A percentile compares a stretch with the other conserved stretches of the same genome.
These are phyloP conservation scores for Gossypium ekmanianum DNA, from an alignment of 345 rosid species.

Conservation along the genomic window DNA sequence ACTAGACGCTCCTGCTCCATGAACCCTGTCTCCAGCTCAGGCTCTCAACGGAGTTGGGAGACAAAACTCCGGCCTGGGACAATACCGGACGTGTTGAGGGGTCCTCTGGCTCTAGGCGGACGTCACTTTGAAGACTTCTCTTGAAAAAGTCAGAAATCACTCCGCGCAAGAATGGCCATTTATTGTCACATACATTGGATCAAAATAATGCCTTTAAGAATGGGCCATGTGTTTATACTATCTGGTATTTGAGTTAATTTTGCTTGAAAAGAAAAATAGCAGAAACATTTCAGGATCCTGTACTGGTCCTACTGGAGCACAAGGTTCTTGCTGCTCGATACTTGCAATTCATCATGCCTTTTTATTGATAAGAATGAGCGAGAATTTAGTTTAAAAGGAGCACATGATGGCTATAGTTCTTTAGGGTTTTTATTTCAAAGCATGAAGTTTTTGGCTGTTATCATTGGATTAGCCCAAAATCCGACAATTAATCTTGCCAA, in stretches of 20 bases:
- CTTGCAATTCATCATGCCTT: not conserved
- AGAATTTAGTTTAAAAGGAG: no score
- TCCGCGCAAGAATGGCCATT: not conserved
- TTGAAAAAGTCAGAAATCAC: no score
- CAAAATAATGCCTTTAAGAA: not conserved
- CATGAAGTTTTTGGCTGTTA: not conserved
- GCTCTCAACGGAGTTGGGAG: no score
- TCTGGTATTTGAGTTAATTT: not conserved
- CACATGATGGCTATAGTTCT: not conserved
- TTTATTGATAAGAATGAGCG: not conserved
- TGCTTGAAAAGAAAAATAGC: conserved; percentile 1
- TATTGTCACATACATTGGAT: not conserved
- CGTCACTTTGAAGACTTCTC: no score
- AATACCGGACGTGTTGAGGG: no score
- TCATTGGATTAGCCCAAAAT: not conserved
- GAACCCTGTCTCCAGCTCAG: no score
- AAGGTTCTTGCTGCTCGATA: not conserved
- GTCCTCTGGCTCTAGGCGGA: no score
- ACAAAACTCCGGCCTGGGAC: no score
- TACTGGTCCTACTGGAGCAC: not conserved
- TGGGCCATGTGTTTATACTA: not conserved
- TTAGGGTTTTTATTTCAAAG: not conserved
- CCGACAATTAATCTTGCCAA: not conserved
- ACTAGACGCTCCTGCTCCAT: no score
- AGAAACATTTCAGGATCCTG: not conserved